Percentiles rank a stretch among this genome's conserved stretches.
Conservation (phyloP, 768 basidiomycete species). For the Mycena maculata region DNA sequence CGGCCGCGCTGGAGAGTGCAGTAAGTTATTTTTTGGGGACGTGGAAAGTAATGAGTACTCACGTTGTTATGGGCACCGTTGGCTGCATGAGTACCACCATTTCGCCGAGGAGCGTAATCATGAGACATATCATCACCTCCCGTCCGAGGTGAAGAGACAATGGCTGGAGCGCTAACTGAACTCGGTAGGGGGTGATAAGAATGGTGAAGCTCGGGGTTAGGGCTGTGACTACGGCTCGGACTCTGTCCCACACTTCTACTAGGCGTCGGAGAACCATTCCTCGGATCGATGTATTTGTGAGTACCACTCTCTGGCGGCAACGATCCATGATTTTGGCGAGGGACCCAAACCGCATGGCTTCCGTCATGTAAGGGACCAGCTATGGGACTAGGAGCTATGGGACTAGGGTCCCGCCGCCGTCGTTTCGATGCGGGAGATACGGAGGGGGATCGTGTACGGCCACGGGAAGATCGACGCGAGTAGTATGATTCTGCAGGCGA, state of each 20-base stretch:
- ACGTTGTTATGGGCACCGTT: constrained; percentile 52
- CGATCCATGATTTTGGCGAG: constrained; percentile 36
- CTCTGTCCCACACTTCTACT: constrained; percentile 69
- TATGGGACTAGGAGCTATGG: constrained; percentile 39
- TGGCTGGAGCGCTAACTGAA: constrained; percentile 49
- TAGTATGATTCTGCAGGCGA: constrained; percentile 75
- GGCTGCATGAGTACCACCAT: constrained; percentile 48
- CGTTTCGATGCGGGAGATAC: constrained; percentile 69
- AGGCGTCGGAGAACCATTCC: constrained; percentile 65
- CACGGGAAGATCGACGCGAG: constrained; percentile 72
- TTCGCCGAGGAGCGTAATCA: too few relatives aligned
- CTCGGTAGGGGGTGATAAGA: constrained; percentile 67
- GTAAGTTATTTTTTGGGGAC: constrained; percentile 6
- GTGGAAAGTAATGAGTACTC: too few relatives aligned
- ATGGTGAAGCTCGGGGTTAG: constrained; percentile 61
- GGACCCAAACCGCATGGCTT: constrained; percentile 50
- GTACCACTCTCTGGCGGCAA: constrained; percentile 37
- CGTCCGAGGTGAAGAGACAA: constrained; percentile 46
- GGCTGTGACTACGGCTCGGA: constrained; percentile 63
- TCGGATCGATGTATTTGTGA: constrained; percentile 29
- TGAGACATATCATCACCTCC: constrained; percentile 15
- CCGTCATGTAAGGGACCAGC: constrained; percentile 60
- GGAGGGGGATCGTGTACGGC: constrained; percentile 72
- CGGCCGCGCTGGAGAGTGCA: constrained; percentile 11
- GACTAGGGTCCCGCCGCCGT: constrained; percentile 64